Evolutionary conservation across 2,329 filamentous ascomycete species (phyloP).

Genomic region (Ceratocystis alfenasii): DNA sequence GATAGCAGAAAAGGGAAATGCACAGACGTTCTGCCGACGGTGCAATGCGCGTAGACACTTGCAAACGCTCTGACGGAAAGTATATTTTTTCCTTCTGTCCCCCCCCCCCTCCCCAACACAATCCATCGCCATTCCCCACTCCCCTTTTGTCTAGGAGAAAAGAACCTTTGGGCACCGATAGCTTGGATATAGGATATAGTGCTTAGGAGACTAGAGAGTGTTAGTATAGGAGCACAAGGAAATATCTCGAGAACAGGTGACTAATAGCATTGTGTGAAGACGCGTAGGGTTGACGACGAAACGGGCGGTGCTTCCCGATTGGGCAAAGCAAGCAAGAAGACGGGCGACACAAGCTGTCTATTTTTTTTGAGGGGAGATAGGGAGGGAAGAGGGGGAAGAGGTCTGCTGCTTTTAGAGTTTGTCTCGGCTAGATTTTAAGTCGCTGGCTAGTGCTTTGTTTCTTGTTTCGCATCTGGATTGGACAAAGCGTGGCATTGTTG

Average conservation of each 20-base stretch:
- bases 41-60: not conserved
- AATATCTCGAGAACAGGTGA: not conserved
- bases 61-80: not conserved
- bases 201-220: too few relatives aligned
- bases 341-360: too few relatives aligned
- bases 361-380: not conserved
- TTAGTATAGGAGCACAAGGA: too few relatives aligned
- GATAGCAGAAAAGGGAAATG: constrained; percentile 1
- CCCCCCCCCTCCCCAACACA: too few relatives aligned
- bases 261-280: not conserved
- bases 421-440: not conserved
- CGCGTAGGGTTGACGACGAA: not conserved
- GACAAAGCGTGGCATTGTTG: not conserved
- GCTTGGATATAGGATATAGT: too few relatives aligned
- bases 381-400: not conserved
- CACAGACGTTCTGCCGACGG: constrained; percentile 4
- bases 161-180: too few relatives aligned
- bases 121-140: too few relatives aligned
- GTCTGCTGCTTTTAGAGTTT: not conserved
- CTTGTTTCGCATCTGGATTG: not conserved
- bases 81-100: not conserved
- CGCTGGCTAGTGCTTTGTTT: not conserved
- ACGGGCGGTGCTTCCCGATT: too few relatives aligned
- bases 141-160: too few relatives aligned
- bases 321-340: too few relatives aligned